Evolutionary conservation across 495 filamentous ascomycete genomes (phyloP).

Genomic region (Aspergillus saccharolyticus): DNA sequence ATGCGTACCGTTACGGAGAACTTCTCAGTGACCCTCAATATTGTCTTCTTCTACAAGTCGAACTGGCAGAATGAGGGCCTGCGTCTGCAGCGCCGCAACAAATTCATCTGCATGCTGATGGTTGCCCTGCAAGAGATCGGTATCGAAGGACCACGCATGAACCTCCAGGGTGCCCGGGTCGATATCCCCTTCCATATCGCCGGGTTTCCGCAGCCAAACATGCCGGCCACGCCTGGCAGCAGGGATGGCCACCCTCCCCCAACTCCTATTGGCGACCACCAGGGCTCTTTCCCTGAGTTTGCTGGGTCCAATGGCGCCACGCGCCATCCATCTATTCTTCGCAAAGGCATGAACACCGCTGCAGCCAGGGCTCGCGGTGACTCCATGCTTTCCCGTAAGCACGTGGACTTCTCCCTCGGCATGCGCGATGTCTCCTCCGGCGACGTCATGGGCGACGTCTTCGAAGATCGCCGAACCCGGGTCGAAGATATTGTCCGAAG

Average conservation of each 20-base stretch:
- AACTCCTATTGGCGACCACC: conserved; percentile 16
- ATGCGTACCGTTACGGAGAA: conserved; percentile 61
- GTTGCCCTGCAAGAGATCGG: conserved; percentile 75
- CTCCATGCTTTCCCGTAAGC: conserved; percentile 53
- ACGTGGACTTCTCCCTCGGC: conserved; percentile 73
- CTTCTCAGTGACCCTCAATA: conserved; percentile 77
- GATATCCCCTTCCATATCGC: conserved; percentile 56
- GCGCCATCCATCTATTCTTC: conserved; percentile 50
- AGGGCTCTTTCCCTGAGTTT: conserved; percentile 23
- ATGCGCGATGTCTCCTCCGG: conserved; percentile 55
- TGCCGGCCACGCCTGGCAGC: conserved; percentile 14
- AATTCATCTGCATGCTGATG: conserved; percentile 94
- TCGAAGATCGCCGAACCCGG: conserved; percentile 46
- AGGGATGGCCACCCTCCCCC: conserved; percentile 13
- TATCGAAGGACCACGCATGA: conserved; percentile 79
- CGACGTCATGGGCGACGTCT: conserved; percentile 66
- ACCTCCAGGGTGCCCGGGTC: conserved; percentile 61
- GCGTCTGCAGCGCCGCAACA: conserved; percentile 85
- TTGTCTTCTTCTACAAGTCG: conserved; percentile 97
- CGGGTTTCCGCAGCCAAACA: conserved; percentile 29
- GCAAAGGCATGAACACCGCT: conserved; percentile 41
- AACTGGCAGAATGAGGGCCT: conserved; percentile 92
- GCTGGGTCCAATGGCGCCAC: conserved; percentile 21
- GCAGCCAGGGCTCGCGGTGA: conserved; percentile 49
- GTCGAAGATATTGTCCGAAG: conserved; percentile 36